phyloP scores from a whole-genome alignment of 306 rosid species.

The Vigna angularis region DNA sequence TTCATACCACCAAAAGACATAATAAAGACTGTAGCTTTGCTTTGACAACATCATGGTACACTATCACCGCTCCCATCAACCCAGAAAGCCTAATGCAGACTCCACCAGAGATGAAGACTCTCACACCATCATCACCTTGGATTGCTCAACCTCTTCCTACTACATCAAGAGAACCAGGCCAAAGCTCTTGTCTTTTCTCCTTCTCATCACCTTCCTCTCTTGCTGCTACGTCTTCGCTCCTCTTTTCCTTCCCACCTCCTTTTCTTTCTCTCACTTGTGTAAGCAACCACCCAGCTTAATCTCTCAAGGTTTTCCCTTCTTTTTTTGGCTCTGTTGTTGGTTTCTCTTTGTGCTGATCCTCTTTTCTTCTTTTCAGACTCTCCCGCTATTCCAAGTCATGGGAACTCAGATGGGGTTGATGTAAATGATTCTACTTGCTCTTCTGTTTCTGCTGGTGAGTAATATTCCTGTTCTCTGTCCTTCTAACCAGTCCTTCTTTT shows the following conservation, averaged over 20 bases:
- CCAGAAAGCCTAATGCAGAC: constrained; percentile 47
- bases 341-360: constrained; percentile 6
- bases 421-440: constrained; percentile 61
- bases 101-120: constrained; percentile 58
- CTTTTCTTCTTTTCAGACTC: constrained; percentile 57
- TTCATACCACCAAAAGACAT: not conserved
- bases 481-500: not conserved
- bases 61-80: constrained; percentile 58
- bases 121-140: constrained; percentile 50
- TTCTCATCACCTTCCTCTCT: constrained; percentile 69
- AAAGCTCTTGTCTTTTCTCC: constrained; percentile 59
- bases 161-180: constrained; percentile 68
- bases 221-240: constrained; percentile 61
- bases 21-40: constrained; percentile 26
- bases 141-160: constrained; percentile 49
- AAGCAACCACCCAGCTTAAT: constrained; percentile 33
- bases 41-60: constrained; percentile 59
- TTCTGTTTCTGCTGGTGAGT: constrained; percentile 64
- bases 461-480: not conserved
- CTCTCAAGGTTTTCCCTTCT: not conserved
- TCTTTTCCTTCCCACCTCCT: constrained; percentile 55
- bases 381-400: constrained; percentile 48
- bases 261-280: constrained; percentile 57
- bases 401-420: constrained; percentile 44
- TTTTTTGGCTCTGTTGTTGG: not conserved